Base-by-base conservation (phyloP, 2,329 filamentous ascomycete species). In the Tolypocladium tundrense region DNA sequence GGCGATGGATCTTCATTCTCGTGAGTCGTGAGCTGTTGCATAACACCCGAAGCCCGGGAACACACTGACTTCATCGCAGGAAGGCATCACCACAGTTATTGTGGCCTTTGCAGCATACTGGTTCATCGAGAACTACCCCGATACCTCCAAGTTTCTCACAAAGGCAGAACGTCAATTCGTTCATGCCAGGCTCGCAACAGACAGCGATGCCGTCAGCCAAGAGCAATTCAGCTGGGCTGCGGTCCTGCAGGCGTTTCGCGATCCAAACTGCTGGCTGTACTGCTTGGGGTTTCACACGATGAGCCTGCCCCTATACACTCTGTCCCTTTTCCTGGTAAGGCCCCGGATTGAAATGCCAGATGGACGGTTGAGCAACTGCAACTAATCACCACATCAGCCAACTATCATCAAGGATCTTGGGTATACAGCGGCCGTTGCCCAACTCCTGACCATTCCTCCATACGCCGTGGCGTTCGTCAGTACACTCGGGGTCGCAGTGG, bases 191-290 rank as follows among this genome's bases (percentile, higher is more conserved):
- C 76, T 92, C 0, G 82, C 83, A 11, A 78, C 79, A 6, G 87
- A 91, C 63, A 85, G 81, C 61, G 88, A 91, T 1, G 31, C 31
- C 65, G 84, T 87, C 0, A 89, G 84, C 0, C 80, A 86, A 53
- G 88, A 93, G 62, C 67, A 73, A 0, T 91, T 92, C 65, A 80
- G 73, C 4, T 92, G 88, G 89, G 69, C 63, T 0, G 84, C 85
- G 24, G 88, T 91, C 0, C 58, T 70, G 31, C 75, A 81, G 21
- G 88, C 88, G 0, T 69, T 90, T 45, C 81, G 77, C 16, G 86
- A 92, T 63, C 81, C 82, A 1, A 90, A 86, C 66, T 85, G 85
- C 65, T 90, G 84, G 85, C 76, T 91, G 0, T 91, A 91, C 62
- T 85, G 86, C 0, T 68, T 89, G 0, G 82, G 79, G 0, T 90